Conservation (phyloP, 139 green algal genomes). For the Coelastrella sp. region DNA sequence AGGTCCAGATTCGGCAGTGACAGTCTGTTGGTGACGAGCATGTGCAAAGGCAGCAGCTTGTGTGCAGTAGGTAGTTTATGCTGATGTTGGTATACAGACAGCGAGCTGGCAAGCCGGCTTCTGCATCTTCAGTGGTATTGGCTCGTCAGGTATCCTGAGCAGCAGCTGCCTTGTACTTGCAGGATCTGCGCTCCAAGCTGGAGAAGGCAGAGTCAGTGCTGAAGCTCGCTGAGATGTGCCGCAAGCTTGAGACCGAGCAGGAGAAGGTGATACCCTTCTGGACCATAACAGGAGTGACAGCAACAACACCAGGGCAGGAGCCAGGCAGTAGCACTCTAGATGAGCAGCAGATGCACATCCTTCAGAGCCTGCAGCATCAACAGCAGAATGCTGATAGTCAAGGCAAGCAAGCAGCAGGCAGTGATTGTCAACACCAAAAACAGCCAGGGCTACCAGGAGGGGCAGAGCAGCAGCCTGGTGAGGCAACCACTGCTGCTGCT, state of each 20-base stretch:
- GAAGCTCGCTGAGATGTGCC: constrained; percentile 82
- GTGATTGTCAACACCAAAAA: too few species aligned
- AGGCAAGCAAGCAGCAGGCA: too few species aligned
- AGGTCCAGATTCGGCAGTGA: neutral
- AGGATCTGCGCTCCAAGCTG: constrained; percentile 57
- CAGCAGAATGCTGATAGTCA: neutral
- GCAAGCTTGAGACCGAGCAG: constrained; percentile 85
- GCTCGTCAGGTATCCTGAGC: neutral
- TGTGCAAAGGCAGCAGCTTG: neutral
- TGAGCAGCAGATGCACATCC: neutral
- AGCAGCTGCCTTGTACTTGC: neutral
- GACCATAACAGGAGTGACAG: constrained; percentile 45
- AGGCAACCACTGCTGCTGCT: neutral
- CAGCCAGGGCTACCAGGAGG: neutral
- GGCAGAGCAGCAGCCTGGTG: neutral
- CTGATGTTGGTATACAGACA: neutral
- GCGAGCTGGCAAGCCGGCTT: too few species aligned
- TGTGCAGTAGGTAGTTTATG: neutral
- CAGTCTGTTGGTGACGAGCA: neutral
- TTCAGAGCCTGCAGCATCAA: neutral
- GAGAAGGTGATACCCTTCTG: constrained; percentile 84
- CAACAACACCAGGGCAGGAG: neutral
- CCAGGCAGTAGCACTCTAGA: neutral
- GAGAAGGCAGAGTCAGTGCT: constrained; percentile 76
- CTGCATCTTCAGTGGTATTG: too few species aligned